These are phyloP conservation scores for Recurvomyces mirabilis DNA, from an alignment of 495 filamentous ascomycete genomes.

Conservation along the genomic window DNA sequence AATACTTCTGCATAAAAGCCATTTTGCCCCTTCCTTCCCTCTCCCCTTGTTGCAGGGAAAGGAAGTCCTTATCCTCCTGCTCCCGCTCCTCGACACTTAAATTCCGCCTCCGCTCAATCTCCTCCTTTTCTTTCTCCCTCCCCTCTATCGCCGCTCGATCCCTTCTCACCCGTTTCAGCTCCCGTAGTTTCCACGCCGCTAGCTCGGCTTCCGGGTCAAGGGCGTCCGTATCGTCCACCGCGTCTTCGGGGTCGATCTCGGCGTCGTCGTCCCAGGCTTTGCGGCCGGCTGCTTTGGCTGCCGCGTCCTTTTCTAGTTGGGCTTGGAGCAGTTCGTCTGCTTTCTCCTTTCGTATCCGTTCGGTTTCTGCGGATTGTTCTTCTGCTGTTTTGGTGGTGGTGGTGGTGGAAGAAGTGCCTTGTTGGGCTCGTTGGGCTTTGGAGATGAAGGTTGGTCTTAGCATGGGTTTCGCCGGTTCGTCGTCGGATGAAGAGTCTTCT, in stretches of 20 bases:
- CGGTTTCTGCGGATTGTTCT: conserved; percentile 42
- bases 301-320: conserved; percentile 69
- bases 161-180: conserved; percentile 76
- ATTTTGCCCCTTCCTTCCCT: conserved; percentile 70
- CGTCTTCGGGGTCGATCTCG: conserved; percentile 51
- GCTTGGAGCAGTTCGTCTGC: conserved; percentile 75
- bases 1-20: conserved; percentile 89
- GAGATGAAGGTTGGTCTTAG: conserved; percentile 86
- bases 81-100: conserved; percentile 79
- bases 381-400: conserved; percentile 28
- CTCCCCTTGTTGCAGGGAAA: conserved; percentile 74
- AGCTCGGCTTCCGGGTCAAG: conserved; percentile 81
- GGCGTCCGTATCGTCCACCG: conserved; percentile 74
- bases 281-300: conserved; percentile 61
- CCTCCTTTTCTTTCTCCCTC: conserved; percentile 74
- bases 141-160: conserved; percentile 75
- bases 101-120: conserved; percentile 78
- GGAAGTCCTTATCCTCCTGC: conserved; percentile 69
- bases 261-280: conserved; percentile 76
- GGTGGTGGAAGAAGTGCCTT: conserved; percentile 19
- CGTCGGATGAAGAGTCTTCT: conserved; percentile 49
- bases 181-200: conserved; percentile 87
- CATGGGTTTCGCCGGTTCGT: conserved; percentile 43
- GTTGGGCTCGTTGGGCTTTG: conserved; percentile 55
- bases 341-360: conserved; percentile 52